phyloP scores from a whole-genome alignment of 805 yeast species.

The Candida orba region DNA sequence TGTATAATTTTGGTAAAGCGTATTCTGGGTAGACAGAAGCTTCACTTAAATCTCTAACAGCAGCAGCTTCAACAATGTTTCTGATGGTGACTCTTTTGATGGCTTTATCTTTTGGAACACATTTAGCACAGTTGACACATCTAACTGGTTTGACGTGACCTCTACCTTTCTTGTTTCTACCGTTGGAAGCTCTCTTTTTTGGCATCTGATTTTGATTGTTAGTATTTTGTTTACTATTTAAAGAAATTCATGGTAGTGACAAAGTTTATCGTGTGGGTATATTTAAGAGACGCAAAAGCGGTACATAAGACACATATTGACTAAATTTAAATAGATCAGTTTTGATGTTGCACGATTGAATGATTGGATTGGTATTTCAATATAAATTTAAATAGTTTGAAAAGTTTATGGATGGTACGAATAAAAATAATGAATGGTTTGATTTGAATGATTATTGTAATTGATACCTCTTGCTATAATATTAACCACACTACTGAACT shows the following conservation, averaged over 20 bases:
- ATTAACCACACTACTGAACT: too few relatives aligned
- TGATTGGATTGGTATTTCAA: too few relatives aligned
- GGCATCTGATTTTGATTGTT: slow-evolving; percentile 57
- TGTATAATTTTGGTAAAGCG: slow-evolving; percentile 99
- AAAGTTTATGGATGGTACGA: too few relatives aligned
- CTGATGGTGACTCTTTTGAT: slow-evolving; percentile 99
- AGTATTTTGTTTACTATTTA: slow-evolving; percentile 9
- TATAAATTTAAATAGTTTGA: too few relatives aligned
- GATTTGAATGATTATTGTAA: too few relatives aligned
- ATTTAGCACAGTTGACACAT: slow-evolving; percentile 99
- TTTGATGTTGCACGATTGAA: too few relatives aligned
- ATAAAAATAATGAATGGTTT: too few relatives aligned
- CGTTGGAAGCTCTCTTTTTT: slow-evolving; percentile 99
- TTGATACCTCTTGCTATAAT: too few relatives aligned
- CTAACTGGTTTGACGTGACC: slow-evolving; percentile 99
- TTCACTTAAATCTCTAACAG: slow-evolving; percentile 99
- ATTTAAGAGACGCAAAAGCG: neutral
- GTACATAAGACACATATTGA: too few relatives aligned
- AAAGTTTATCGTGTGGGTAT: neutral
- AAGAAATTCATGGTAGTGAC: neutral
- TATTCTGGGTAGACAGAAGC: slow-evolving; percentile 99
- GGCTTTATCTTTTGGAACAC: slow-evolving; percentile 99
- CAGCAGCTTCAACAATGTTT: slow-evolving; percentile 99
- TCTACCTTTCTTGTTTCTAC: slow-evolving; percentile 99
- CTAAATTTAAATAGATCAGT: too few relatives aligned